Evolutionary conservation across 75 land plant genomes (phyloP).

Genomic region (Sequoia sempervirens): DNA sequence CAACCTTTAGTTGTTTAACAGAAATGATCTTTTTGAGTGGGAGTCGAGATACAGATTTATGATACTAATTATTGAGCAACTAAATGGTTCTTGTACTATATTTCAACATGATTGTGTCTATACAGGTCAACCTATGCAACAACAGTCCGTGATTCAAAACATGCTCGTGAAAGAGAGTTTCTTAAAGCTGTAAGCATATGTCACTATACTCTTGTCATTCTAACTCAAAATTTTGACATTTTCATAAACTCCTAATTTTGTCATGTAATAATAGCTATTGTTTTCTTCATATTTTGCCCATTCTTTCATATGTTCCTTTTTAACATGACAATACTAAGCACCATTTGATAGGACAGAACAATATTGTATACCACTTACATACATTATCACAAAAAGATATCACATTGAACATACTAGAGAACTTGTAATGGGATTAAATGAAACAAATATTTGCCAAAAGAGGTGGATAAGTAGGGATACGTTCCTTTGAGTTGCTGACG

Average conservation of each 20-base stretch:
- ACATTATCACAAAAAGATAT: too few relatives aligned
- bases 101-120: neutral
- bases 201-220: neutral
- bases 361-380: neutral
- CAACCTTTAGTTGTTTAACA: neutral
- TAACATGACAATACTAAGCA: neutral
- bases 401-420: too few relatives aligned
- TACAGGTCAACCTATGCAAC: slow-evolving; percentile 97
- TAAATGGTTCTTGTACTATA: neutral
- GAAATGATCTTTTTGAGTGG: neutral
- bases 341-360: neutral
- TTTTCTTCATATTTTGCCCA: neutral
- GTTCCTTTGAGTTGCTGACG: neutral
- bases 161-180: slow-evolving; percentile 92
- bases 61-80: neutral
- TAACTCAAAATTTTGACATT: neutral
- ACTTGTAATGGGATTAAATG: neutral
- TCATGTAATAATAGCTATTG: neutral
- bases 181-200: slow-evolving; percentile 80
- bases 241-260: neutral
- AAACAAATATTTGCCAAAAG: neutral
- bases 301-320: neutral
- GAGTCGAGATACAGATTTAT: neutral
- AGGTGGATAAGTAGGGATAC: neutral
- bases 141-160: slow-evolving; percentile 90